Percentiles rank a stretch among this genome's conserved stretches.
Evolutionary conservation across 78 protist genomes (phyloP).

Genomic region (Chrysochromulina tobinii): DNA sequence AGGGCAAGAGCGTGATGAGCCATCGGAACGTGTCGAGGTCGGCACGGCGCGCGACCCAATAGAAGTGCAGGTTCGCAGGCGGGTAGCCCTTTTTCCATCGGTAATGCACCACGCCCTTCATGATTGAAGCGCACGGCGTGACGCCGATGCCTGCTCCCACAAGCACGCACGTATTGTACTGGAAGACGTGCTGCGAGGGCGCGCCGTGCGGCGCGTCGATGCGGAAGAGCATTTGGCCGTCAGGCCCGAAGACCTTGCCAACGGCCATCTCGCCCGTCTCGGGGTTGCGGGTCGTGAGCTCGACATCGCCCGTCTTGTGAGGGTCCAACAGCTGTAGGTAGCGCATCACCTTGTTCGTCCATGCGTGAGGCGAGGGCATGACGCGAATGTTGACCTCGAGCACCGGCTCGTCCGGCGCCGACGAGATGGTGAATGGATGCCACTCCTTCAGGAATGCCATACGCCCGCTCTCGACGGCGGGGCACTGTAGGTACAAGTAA

Average conservation of each 20-base stretch:
- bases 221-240: background rate
- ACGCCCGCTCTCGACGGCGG: conserved; percentile 53
- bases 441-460: conserved; percentile 59
- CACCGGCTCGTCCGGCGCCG: conserved; percentile 84
- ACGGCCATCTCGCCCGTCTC: background rate
- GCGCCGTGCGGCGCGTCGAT: conserved; percentile 6
- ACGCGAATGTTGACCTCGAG: background rate
- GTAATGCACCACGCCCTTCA: conserved; percentile 40
- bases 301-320: background rate
- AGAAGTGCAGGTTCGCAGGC: background rate
- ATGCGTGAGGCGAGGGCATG: background rate
- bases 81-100: background rate
- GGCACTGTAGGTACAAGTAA: conserved; percentile 81
- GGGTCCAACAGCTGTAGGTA: background rate
- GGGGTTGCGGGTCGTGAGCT: background rate
- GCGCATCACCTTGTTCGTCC: background rate
- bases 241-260: background rate
- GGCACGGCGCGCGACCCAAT: background rate
- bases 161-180: background rate
- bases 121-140: conserved; percentile 88
- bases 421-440: conserved; percentile 93
- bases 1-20: background rate
- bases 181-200: background rate
- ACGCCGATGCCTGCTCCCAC: conserved; percentile 74
- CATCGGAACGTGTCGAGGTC: background rate